Conservation (phyloP, 2,329 filamentous ascomycete genomes). For the Aureobasidium sp. region DNA sequence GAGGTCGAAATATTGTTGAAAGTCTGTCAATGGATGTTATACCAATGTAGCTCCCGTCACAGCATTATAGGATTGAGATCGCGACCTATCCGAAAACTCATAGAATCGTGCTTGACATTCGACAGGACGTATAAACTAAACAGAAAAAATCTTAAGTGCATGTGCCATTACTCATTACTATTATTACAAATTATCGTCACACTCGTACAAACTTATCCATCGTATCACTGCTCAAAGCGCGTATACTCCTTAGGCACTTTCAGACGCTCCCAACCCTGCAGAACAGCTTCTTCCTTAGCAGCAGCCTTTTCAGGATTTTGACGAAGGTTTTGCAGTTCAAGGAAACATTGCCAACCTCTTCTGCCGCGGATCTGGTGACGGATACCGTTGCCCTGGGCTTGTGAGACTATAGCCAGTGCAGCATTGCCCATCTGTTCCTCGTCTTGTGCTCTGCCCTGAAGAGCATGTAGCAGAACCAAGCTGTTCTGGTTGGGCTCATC, state of each 20-base stretch:
- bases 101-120: no score
- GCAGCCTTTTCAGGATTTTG: constrained; percentile 2
- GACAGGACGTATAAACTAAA: no score
- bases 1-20: no score
- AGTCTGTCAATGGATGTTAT: no score
- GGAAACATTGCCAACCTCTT: neutral
- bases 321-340: neutral
- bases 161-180: neutral
- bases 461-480: neutral
- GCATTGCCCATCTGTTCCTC: neutral
- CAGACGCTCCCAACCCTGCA: neutral
- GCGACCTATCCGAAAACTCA: no score
- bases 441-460: neutral
- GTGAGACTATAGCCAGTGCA: neutral
- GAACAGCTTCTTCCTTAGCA: neutral
- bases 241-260: neutral
- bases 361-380: neutral
- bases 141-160: neutral
- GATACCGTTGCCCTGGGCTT: neutral
- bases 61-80: no score
- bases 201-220: neutral
- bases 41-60: no score
- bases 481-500: neutral
- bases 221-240: neutral
- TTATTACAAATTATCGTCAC: neutral